Evolutionary conservation across 2,329 filamentous ascomycete genomes (phyloP), one percentile per base, ranked within the genome.

Genomic region (Xylaria sp.): DNA sequence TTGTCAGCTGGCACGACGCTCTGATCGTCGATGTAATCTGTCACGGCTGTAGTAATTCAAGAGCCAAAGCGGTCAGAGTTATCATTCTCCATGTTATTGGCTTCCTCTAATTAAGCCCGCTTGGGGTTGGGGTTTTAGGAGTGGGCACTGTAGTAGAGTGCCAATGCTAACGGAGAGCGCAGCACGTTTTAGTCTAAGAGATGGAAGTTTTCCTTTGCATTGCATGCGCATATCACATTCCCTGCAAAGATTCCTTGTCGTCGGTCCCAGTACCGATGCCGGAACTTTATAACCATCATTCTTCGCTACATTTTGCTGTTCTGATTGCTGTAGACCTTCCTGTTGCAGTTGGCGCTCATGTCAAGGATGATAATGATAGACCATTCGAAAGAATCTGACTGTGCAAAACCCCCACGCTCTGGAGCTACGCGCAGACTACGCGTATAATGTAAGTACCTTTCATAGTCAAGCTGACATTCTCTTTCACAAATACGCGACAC

Each of bases 21-120:
- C 63, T 45, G 65, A 62, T 66, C 63, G 63, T 66, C 63, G 50
- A 66, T 59, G 63, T 59, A 60, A 68, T 55, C 53, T 63, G 58
- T 68, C 62, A 60, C 50, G 23, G 41, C 30, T 25, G 52, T 58
- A 63, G 65, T 67, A 68, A 68, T 66, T 59, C 23, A 41, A 55
- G 36, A 53, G 62, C 62, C 46, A 59, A 66, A 59, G 36, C 23
- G 36, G 58, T 13, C 23, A 50, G 43, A 46, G 34, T 28, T 25
- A 41, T 13, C 34, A 39, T 15, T 52, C 65, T 58, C 32, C 34
- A 43, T 60, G n/a, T 45, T 32, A 25, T 50, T 45, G 43, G 57
- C 28, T 53, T 62, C 36, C 41, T 53, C 46, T 58, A 39, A 59
- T 62, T 12, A 55, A 56, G 57, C 36, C 41, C 41, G 46, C 30